Conservation (phyloP, 106 monocot genomes). For the Alisma plantagoaquatica region DNA sequence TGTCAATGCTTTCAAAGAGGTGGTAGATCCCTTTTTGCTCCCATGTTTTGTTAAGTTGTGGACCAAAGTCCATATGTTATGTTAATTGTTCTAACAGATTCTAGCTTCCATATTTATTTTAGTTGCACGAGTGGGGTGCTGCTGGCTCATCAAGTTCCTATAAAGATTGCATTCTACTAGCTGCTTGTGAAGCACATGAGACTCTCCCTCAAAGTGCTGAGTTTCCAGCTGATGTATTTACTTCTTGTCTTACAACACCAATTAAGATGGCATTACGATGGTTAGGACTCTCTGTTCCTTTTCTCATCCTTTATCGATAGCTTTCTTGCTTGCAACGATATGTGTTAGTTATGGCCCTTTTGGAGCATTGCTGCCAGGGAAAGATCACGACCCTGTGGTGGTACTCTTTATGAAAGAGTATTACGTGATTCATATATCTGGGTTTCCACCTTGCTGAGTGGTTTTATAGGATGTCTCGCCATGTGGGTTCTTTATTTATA, state of each 20-base stretch:
- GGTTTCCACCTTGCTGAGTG: no score
- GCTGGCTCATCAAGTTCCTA: conserved; percentile 29
- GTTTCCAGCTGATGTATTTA: conserved; percentile 99
- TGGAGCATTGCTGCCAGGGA: no score
- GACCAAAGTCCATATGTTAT: no score
- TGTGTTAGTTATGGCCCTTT: no score
- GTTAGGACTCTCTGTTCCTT: conserved; percentile 47
- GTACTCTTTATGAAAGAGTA: no score
- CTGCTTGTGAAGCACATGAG: conserved; percentile 88
- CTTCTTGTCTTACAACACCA: conserved; percentile 90
- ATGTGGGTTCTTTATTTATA: no score
- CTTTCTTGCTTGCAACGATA: no score
- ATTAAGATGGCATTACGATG: conserved; percentile 93
- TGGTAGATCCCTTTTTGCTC: conserved; percentile 1
- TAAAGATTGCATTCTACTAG: conserved; percentile 91
- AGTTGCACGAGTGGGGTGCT: conserved; percentile 49
- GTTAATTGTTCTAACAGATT: no score
- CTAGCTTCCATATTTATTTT: conserved; percentile 1
- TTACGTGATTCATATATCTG: no score
- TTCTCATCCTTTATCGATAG: conserved; percentile 1
- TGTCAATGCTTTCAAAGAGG: conserved; percentile 80
- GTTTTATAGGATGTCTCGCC: no score
- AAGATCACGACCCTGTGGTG: no score
- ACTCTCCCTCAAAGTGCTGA: conserved; percentile 91
- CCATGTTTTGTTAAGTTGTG: no score